Evolutionary conservation across 2,329 filamentous ascomycete genomes (phyloP).

Genomic region (Aspergillus aculeatus): DNA sequence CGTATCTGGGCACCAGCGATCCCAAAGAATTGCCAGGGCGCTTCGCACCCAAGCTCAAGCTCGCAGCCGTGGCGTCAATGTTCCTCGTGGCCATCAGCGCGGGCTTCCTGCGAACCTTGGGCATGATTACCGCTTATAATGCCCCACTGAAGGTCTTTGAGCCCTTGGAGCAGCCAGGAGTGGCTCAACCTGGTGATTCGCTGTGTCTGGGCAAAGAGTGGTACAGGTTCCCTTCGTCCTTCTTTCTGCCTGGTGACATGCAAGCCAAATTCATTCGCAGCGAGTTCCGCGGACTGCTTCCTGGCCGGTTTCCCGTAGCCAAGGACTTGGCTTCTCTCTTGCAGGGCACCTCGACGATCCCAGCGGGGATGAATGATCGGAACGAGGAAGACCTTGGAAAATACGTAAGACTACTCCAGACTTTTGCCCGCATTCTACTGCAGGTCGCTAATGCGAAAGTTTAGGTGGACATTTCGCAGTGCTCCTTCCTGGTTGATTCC

Average conservation of each 20-base stretch:
- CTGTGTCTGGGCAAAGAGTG: conserved; percentile 96
- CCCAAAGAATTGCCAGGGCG: conserved; percentile 66
- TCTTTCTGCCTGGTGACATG: conserved; percentile 80
- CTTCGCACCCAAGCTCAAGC: conserved; percentile 73
- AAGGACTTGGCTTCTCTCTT: conserved; percentile 68
- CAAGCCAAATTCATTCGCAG: conserved; percentile 87
- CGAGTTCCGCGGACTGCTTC: conserved; percentile 83
- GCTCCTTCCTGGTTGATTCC: conserved; percentile 84
- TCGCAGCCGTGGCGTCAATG: conserved; percentile 60
- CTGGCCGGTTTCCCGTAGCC: conserved; percentile 83
- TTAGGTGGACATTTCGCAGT: conserved; percentile 67
- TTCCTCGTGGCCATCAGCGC: conserved; percentile 65
- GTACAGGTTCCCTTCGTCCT: conserved; percentile 95
- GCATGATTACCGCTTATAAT: conserved; percentile 76
- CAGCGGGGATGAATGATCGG: conserved; percentile 84
- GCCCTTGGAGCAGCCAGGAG: conserved; percentile 46
- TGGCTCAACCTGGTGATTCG: conserved; percentile 62
- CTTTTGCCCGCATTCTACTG: not conserved
- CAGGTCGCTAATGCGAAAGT: conserved; percentile 11
- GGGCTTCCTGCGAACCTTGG: conserved; percentile 69
- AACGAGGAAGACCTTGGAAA: conserved; percentile 85
- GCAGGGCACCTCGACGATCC: conserved; percentile 79
- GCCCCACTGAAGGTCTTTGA: conserved; percentile 70
- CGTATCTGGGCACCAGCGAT: conserved; percentile 69
- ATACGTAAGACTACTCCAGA: conserved; percentile 59